These are phyloP conservation scores for Canariomyces notabilis DNA, from an alignment of 2,329 filamentous ascomycete species.

Conservation along the genomic window DNA sequence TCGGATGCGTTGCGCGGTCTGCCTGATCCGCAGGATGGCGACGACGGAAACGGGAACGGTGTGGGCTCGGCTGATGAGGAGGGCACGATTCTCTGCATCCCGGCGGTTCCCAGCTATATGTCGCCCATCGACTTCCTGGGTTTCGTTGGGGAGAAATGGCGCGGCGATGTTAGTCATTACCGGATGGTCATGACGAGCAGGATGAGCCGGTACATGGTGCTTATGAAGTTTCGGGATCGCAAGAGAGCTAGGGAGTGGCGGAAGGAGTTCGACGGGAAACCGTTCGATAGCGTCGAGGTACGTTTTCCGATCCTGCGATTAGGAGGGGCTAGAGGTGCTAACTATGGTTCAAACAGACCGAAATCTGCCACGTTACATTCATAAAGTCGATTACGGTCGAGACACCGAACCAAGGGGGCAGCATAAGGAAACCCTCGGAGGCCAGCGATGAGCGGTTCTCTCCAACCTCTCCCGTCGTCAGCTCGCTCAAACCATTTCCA, in stretches of 20 bases:
- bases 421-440: slow-evolving; percentile 17
- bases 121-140: slow-evolving; percentile 85
- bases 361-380: slow-evolving; percentile 92
- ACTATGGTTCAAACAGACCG: slow-evolving; percentile 52
- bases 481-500: slow-evolving; percentile 54
- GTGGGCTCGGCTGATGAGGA: slow-evolving; percentile 26
- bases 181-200: slow-evolving; percentile 86
- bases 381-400: slow-evolving; percentile 88
- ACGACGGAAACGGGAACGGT: slow-evolving; percentile 25
- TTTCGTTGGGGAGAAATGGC: slow-evolving; percentile 83
- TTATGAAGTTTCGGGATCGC: slow-evolving; percentile 84
- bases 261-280: slow-evolving; percentile 82
- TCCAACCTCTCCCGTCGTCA: slow-evolving; percentile 37
- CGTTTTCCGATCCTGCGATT: slow-evolving; percentile 15
- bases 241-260: slow-evolving; percentile 74
- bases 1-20: slow-evolving; percentile 29
- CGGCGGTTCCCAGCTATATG: slow-evolving; percentile 91
- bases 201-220: slow-evolving; percentile 87
- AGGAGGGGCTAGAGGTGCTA: not conserved
- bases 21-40: slow-evolving; percentile 4
- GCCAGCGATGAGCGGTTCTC: slow-evolving; percentile 54
- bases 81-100: slow-evolving; percentile 81
- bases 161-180: slow-evolving; percentile 85
- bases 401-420: slow-evolving; percentile 49
- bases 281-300: slow-evolving; percentile 89